Evolutionary conservation across 768 basidiomycete genomes (phyloP).

Genomic region (Lactifluus subvellereus): DNA sequence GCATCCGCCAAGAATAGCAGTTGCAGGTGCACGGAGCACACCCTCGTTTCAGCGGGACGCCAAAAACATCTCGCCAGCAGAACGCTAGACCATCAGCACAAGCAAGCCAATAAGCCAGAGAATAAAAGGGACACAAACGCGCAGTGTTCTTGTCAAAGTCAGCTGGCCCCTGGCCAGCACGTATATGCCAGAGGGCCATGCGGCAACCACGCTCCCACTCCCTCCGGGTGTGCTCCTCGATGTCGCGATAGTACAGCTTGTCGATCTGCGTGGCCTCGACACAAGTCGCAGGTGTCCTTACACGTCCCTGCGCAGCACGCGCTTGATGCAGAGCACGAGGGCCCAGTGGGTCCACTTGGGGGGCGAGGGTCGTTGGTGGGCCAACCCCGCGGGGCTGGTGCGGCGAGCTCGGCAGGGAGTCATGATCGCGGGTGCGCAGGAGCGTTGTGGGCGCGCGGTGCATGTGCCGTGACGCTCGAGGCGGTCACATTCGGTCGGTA

Average conservation of each 20-base stretch:
- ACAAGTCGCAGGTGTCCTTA: conserved; percentile 16
- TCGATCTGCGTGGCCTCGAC: conserved; percentile 16
- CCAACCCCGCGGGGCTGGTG: conserved; percentile 14
- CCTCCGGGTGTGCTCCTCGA: conserved; percentile 18
- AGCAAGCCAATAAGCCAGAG: background rate
- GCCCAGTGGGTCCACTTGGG: conserved; percentile 21
- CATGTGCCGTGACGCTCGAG: conserved; percentile 13
- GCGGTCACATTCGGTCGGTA: conserved; percentile 14
- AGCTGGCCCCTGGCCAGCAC: conserved; percentile 5
- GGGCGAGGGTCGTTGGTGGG: background rate
- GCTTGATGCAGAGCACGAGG: conserved; percentile 19
- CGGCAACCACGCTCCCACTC: conserved; percentile 9
- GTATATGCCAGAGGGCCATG: conserved; percentile 5
- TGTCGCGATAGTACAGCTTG: conserved; percentile 12
- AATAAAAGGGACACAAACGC: background rate
- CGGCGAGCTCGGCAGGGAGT: conserved; percentile 11
- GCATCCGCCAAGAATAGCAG: conserved; percentile 34
- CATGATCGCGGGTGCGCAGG: conserved; percentile 3
- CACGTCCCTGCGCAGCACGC: conserved; percentile 12
- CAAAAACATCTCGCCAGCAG: conserved; percentile 33
- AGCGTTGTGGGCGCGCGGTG: background rate
- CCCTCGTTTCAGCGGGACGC: conserved; percentile 34
- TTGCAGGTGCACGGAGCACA: conserved; percentile 31
- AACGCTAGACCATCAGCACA: too few species aligned
- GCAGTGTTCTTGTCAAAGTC: background rate